Conservation (phyloP, 176 grass and related monocot genomes). For the Zoysia pacifica region DNA sequence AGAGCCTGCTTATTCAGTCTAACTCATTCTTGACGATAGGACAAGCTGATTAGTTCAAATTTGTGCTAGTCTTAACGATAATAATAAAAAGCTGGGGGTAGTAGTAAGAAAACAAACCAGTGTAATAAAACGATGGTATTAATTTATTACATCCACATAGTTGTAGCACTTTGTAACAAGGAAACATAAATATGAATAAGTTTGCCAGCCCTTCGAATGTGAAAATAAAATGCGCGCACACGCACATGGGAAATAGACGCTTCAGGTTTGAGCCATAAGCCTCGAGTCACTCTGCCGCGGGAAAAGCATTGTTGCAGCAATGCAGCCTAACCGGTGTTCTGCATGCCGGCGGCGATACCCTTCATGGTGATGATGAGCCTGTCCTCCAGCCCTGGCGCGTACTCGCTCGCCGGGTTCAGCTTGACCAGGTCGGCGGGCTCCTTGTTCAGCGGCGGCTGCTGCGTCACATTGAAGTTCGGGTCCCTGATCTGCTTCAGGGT, state of each 20-base stretch:
- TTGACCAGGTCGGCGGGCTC: conserved; percentile 53
- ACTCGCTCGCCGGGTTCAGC: conserved; percentile 62
- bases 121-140: background rate
- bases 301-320: background rate
- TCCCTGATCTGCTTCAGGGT: conserved; percentile 67
- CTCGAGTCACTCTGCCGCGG: background rate
- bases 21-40: background rate
- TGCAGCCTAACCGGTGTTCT: conserved; percentile 62
- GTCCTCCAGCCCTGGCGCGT: conserved; percentile 66
- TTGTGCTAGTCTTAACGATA: too few species aligned
- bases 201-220: background rate
- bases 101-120: background rate
- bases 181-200: background rate
- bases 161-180: background rate
- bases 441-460: conserved; percentile 45
- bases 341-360: conserved; percentile 83
- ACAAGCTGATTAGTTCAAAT: too few species aligned
- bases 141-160: background rate
- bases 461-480: conserved; percentile 35
- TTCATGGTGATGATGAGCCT: conserved; percentile 92
- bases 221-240: background rate
- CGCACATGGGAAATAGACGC: background rate
- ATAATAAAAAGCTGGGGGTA: too few species aligned
- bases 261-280: background rate
- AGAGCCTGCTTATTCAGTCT: too few species aligned